A percentile compares a stretch with the other conserved stretches of the same genome.
Evolutionary conservation across 108 stramenopile genomes (phyloP).

Genomic region (Fistulifera solaris): DNA sequence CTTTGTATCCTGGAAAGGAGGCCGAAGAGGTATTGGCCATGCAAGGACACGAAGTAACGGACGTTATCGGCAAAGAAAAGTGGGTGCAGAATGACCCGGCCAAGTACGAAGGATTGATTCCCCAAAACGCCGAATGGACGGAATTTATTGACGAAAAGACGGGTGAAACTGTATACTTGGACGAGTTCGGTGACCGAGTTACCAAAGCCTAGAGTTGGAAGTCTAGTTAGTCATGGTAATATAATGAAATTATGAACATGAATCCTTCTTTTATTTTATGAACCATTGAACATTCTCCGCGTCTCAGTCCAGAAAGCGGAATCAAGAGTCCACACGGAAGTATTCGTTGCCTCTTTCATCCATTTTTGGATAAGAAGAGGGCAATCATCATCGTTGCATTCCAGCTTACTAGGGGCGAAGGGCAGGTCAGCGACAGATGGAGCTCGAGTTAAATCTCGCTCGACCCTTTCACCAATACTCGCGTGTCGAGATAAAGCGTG

Average conservation of each 20-base stretch:
- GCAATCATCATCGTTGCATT: neutral
- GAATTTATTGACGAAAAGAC: slow-evolving; percentile 86
- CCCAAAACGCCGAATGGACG: slow-evolving; percentile 83
- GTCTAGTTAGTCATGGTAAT: neutral
- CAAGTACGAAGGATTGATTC: slow-evolving; percentile 80
- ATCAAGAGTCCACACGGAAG: no score
- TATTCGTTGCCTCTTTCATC: no score
- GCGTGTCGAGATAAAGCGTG: neutral
- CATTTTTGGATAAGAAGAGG: neutral
- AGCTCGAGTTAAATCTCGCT: neutral
- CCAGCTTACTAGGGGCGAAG: neutral
- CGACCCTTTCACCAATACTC: neutral
- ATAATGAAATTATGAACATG: neutral
- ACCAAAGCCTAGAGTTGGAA: slow-evolving; percentile 22
- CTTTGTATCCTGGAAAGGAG: slow-evolving; percentile 72
- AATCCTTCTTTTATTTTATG: neutral
- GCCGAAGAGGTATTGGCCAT: slow-evolving; percentile 69
- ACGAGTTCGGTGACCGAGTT: slow-evolving; percentile 66
- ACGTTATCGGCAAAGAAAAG: slow-evolving; percentile 78
- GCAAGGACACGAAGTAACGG: slow-evolving; percentile 77
- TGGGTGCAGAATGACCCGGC: slow-evolving; percentile 79
- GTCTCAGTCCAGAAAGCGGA: no score
- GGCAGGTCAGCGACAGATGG: neutral
- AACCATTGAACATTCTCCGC: neutral
- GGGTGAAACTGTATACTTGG: slow-evolving; percentile 75